phyloP scores from a whole-genome alignment of 106 monocot species.

The Hemerocallis citrina region DNA sequence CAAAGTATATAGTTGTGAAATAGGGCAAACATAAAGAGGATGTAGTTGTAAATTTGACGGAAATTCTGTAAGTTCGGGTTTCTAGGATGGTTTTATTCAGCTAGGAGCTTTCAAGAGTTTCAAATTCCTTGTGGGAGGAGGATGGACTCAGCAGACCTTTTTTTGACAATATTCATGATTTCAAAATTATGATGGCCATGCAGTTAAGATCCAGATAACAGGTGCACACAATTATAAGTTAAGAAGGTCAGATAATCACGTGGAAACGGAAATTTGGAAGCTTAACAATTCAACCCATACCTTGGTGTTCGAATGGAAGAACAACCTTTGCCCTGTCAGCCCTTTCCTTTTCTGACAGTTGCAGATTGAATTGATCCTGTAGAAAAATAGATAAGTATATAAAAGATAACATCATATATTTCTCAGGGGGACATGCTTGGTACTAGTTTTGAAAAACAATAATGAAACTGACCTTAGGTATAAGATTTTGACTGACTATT shows the following conservation, averaged over 20 bases:
- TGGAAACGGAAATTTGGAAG: background rate
- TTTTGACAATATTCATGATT: background rate
- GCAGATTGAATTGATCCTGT: conserved; percentile 93
- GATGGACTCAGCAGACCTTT: background rate
- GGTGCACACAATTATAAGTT: background rate
- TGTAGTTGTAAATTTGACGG: too few relatives aligned
- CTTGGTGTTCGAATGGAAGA: conserved; percentile 99
- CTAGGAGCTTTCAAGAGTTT: background rate
- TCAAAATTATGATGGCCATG: too few relatives aligned
- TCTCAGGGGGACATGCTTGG: background rate
- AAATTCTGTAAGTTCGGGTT: too few relatives aligned
- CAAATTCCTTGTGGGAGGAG: background rate
- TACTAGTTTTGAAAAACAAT: background rate
- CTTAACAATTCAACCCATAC: conserved; percentile 17
- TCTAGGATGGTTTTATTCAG: too few relatives aligned
- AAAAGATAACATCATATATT: background rate
- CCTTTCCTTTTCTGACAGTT: conserved; percentile 81
- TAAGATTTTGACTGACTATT: conserved; percentile 32
- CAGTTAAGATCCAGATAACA: too few relatives aligned
- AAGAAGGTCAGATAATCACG: background rate
- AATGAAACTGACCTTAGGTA: conserved; percentile 67
- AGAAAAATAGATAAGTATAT: background rate
- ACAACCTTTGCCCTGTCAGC: conserved; percentile 77
- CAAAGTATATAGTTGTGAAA: too few relatives aligned
- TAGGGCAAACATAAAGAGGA: too few relatives aligned